These are phyloP conservation scores for Hansenula anomala DNA, from an alignment of 1,139 yeast species.

Conservation along the genomic window DNA sequence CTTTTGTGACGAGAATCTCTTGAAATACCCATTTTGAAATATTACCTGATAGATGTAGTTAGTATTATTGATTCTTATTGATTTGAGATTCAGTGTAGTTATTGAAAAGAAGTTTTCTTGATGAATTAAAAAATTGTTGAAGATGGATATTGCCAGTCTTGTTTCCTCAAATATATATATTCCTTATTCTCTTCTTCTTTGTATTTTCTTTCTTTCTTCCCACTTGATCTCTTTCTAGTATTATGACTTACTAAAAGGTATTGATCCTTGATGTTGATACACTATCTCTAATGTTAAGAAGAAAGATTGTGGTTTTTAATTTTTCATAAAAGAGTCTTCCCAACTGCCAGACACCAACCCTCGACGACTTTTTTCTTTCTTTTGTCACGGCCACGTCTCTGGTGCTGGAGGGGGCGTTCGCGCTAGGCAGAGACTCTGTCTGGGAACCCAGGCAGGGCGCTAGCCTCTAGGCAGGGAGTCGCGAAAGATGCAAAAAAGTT, in stretches of 20 bases:
- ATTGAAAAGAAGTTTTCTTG: background rate
- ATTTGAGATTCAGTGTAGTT: too few relatives aligned
- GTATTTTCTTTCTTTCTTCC: background rate
- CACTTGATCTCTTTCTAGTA: background rate
- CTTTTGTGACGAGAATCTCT: slow-evolving; percentile 99
- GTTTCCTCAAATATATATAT: too few relatives aligned
- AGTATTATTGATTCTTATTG: slow-evolving; percentile 3
- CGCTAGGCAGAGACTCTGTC: background rate
- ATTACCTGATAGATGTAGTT: slow-evolving; percentile 15
- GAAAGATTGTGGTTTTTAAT: slow-evolving; percentile 2
- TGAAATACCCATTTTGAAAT: slow-evolving; percentile 91
- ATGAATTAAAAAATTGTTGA: too few relatives aligned
- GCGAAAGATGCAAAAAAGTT: too few relatives aligned
- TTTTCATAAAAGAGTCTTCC: slow-evolving; percentile 4
- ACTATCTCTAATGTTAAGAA: slow-evolving; percentile 1
- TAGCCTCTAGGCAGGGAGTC: too few relatives aligned
- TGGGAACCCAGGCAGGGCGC: too few relatives aligned
- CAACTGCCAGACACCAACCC: background rate
- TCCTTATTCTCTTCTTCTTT: background rate
- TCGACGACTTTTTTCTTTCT: background rate
- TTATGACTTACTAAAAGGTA: slow-evolving; percentile 1
- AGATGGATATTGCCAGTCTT: too few relatives aligned
- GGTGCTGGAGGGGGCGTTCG: too few relatives aligned
- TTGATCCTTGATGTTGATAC: slow-evolving; percentile 3
- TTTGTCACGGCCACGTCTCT: background rate